Base-by-base conservation (phyloP, 495 filamentous ascomycete species). In the Gamarada debralockiae region DNA sequence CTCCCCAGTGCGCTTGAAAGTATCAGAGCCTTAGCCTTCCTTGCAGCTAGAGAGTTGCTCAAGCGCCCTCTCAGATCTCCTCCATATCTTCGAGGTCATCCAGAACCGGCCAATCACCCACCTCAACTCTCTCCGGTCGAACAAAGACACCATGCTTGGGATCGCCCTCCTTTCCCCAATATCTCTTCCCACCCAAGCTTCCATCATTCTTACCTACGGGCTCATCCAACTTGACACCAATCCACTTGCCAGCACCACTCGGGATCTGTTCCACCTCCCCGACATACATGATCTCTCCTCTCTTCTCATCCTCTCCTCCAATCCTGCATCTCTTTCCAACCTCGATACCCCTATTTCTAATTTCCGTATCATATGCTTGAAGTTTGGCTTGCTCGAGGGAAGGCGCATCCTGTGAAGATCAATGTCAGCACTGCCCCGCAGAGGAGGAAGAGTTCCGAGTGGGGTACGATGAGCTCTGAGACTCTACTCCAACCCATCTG, bases 171-270 rank as follows among this genome's bases (percentile, higher is more conserved):
- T 80, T 83, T 27, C 74, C 69, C 71, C 95, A 97, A 70, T 93
- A 95, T 42, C 83, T 73, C 52, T 79, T 82, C 23, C 85, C 87
- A n/a, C 75, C 77, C 37, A 95, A 77, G 59, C 84, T 88, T 15
- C 91, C 91, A 65, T 97, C 89, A 59, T 97, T 97, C 73, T 88
- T 93, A 25, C 91, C 91, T 29, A 82, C 82, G 3, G 90, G 90
- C 67, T 96, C 90, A 64, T 96, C 90, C 39, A 95, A 75, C 60
- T 83, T 79, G 42, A 97, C 74, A 37, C 92, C 92, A 34, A 93
- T 76, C 92, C 93, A 97, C 15, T 88, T 76, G 4, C 88, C 87
- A 31, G 71, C 44, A 23, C 79, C 64, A 13, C 81, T 82, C 0
- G 90, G 90, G 44, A 97, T 91, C 55, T 89, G 84, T 29, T 84